Base-by-base conservation (phyloP, 2,329 filamentous ascomycete species). In the Leptosphaerulina australis region DNA sequence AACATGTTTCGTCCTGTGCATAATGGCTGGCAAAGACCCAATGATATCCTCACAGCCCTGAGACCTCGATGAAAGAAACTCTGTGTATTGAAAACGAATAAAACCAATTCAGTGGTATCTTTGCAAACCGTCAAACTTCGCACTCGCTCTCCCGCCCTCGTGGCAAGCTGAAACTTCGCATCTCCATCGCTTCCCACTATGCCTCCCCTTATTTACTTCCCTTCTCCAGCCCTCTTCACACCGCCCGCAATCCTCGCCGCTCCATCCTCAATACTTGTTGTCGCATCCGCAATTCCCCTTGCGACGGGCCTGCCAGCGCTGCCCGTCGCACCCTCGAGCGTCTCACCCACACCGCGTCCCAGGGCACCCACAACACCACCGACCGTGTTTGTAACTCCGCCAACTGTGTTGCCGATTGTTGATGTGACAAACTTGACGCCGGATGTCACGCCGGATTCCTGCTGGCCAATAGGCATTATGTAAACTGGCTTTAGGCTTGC, bases 401-500 rank as follows among this genome's bases (percentile, higher is more conserved):
- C 80, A 30, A 71, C 76, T 0, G 78, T 78, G 63, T 83, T 83
- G 39, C 81, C 81, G 20, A 82, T 67, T 1, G 81, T 81, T 1
- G 78, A 81, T 4, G 80, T 83, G 39, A 81, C 79, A 58, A 81
- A 81, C 57, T 80, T 81, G 45, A 81, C 75, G 47, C 79, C 78
- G 39, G 78, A 79, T 0, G 79, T 79, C 40, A 77, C 74, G 55
- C 79, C 79, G 34, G 68, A 72, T 61, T 75, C 68, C 62, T 72
- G 59, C 59, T 72, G 68, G 22, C 65, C 66, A 56, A 72, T 57
- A 30, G 71, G 65, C 69, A 72, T 72, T 22, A 31, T 68, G 49
- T 33, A 44, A 40, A n/a, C 5, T 44, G 30, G 24, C 6, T 25
- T 39, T 44, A 14, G 33, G 21, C 28, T 44, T 43, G 39, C 6